These are phyloP conservation scores for Xylaria digitata DNA, from an alignment of 2,329 filamentous ascomycete genomes.

Conservation along the genomic window DNA sequence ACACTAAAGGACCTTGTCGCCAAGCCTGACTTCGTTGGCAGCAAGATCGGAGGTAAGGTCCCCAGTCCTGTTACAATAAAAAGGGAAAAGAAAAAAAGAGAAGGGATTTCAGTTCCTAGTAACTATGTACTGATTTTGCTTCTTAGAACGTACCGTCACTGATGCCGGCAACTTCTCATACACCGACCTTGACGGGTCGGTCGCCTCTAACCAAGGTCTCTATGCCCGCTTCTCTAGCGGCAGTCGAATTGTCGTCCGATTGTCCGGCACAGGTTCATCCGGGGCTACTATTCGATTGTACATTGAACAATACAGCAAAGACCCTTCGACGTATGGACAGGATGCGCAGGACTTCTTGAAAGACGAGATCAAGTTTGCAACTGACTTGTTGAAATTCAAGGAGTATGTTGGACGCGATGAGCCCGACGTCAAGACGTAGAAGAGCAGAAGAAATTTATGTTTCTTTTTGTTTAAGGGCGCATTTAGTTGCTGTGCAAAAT, in stretches of 20 bases:
- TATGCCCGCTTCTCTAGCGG: constrained; percentile 95
- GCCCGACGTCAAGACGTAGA: constrained; percentile 94
- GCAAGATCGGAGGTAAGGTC: constrained; percentile 73
- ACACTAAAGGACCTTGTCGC: constrained; percentile 83
- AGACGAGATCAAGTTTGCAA: constrained; percentile 87
- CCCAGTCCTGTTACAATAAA: neutral
- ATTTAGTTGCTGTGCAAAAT: constrained; percentile 16
- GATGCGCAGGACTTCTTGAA: constrained; percentile 95
- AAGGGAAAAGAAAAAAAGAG: neutral
- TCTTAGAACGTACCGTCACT: constrained; percentile 77
- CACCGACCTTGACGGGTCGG: constrained; percentile 97
- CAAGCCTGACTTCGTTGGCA: constrained; percentile 80
- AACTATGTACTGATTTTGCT: constrained; percentile 11
- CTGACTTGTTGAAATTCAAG: constrained; percentile 89
- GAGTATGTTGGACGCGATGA: constrained; percentile 92
- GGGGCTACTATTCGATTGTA: constrained; percentile 97
- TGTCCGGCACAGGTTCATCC: constrained; percentile 94
- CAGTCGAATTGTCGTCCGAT: constrained; percentile 91
- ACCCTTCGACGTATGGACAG: constrained; percentile 79
- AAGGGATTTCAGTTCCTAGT: neutral
- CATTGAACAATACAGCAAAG: constrained; percentile 92
- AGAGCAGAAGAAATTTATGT: neutral
- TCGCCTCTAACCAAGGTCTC: constrained; percentile 94
- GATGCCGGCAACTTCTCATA: constrained; percentile 98
- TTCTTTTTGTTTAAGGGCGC: neutral